Evolutionary conservation across 371 early-diverging fungal species (phyloP), one percentile per base, ranked within the genome.

Genomic region (Mortierella polycephala): DNA sequence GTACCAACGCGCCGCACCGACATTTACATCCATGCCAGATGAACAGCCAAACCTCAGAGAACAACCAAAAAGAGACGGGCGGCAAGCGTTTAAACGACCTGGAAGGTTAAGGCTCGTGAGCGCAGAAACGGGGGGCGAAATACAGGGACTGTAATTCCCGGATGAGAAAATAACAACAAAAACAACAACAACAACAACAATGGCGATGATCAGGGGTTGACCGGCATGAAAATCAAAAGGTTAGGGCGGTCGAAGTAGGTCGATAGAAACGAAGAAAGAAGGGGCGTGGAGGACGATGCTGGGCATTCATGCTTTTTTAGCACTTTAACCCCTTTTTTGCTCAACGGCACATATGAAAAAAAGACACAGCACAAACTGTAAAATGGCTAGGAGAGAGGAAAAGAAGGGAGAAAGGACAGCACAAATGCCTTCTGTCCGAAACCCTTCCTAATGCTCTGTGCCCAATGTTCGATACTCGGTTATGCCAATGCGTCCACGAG

Each of bases 291-390:
- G 30, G 30, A 30, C 1, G 30, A 30, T 21, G 51, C 7, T 51
- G 20, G 9, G 20, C 18, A 51, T 18, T 51, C 20, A 51, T 51
- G 51, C 51, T 18, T 51, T 51, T 51, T 47, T 47, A 4, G 1
- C 47, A 47, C 30, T 30, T 30, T 4, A 4, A 6, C 18, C 20
- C 18, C 51, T 13, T 21, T 18, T 51, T n/a, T n/a, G 20, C n/a
- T 51, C 20, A 51, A 51, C 51, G 51, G 51, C 51, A 5, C 51
- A 51, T 18, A 51, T 51, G 51, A 51, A 51, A 14, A 50, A 51
- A 51, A 51, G 20, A 51, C 51, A 51, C 51, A 51, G 20, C 51
- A n/a, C 51, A 18, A 51, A n/a, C 30, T 30, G 30, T 51, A 20
- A 14, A 9, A 51, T 18, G 0, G 51, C 51, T 9, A 51, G 14